Evolutionary conservation across 345 rosid genomes (phyloP).

Genomic region (Dipteronia dyeriana): DNA sequence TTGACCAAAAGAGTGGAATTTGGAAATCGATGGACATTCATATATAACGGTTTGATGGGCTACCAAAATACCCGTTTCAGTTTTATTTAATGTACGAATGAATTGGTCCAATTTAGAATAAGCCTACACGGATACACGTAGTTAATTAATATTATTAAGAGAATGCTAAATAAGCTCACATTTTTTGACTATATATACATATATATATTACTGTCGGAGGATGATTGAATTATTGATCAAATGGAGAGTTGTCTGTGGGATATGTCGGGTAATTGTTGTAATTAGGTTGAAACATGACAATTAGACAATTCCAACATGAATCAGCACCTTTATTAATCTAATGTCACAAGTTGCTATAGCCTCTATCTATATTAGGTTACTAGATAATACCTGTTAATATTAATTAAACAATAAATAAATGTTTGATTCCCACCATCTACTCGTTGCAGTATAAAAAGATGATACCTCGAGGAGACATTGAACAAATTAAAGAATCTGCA

Average conservation of each 20-base stretch:
- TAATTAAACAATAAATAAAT: neutral
- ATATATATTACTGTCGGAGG: neutral
- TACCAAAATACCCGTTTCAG: too few relatives aligned
- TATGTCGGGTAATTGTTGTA: neutral
- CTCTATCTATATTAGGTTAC: too few relatives aligned
- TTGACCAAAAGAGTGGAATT: too few relatives aligned
- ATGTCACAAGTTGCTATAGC: too few relatives aligned
- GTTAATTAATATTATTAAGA: too few relatives aligned
- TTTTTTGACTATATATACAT: neutral
- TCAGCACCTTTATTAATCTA: neutral
- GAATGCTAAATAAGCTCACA: too few relatives aligned
- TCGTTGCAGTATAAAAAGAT: too few relatives aligned
- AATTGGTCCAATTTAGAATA: too few relatives aligned
- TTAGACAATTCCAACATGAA: neutral
- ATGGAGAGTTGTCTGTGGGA: neutral
- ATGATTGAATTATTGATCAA: neutral
- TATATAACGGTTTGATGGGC: too few relatives aligned
- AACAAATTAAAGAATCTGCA: neutral
- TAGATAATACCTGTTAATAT: neutral
- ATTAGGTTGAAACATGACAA: neutral
- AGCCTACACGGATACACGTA: too few relatives aligned
- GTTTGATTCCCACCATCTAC: neutral
- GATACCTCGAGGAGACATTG: neutral
- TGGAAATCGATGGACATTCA: too few relatives aligned
- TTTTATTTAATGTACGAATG: too few relatives aligned